These are phyloP conservation scores for Andrographis paniculata DNA, from an alignment of 305 asterid species.

Conservation along the genomic window DNA sequence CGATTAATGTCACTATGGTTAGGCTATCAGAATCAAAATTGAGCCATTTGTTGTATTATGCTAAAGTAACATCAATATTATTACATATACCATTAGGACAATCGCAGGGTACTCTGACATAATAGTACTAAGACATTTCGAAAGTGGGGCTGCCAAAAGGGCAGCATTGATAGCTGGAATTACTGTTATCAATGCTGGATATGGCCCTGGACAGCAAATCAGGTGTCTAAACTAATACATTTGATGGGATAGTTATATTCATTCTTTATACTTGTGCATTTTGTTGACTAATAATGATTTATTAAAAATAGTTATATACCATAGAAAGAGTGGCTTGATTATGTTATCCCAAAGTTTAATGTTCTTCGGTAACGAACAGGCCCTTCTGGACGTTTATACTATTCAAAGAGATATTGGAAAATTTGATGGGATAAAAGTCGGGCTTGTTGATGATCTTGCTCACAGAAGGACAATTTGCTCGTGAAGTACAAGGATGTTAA, in stretches of 20 bases:
- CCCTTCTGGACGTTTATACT: slow-evolving; percentile 83
- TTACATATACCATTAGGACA: slow-evolving; percentile 69
- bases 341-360: not conserved
- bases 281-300: too few relatives aligned
- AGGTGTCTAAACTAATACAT: slow-evolving; percentile 4
- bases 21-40: too few relatives aligned
- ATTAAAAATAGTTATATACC: too few relatives aligned
- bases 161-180: slow-evolving; percentile 72
- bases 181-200: slow-evolving; percentile 95
- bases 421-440: slow-evolving; percentile 84
- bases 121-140: slow-evolving; percentile 92
- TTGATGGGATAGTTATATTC: too few relatives aligned
- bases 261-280: too few relatives aligned
- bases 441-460: slow-evolving; percentile 94
- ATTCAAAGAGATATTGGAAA: slow-evolving; percentile 80
- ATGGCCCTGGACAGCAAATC: slow-evolving; percentile 99
- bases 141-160: slow-evolving; percentile 91
- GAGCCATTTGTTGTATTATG: too few relatives aligned
- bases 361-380: slow-evolving; percentile 29
- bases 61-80: too few relatives aligned
- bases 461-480: slow-evolving; percentile 81
- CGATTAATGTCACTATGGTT: too few relatives aligned
- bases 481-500: slow-evolving; percentile 66
- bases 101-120: slow-evolving; percentile 88
- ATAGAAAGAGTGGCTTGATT: not conserved